Conservation (phyloP, 1,284 basidiomycete species). For the Trichosporon ovoides region DNA sequence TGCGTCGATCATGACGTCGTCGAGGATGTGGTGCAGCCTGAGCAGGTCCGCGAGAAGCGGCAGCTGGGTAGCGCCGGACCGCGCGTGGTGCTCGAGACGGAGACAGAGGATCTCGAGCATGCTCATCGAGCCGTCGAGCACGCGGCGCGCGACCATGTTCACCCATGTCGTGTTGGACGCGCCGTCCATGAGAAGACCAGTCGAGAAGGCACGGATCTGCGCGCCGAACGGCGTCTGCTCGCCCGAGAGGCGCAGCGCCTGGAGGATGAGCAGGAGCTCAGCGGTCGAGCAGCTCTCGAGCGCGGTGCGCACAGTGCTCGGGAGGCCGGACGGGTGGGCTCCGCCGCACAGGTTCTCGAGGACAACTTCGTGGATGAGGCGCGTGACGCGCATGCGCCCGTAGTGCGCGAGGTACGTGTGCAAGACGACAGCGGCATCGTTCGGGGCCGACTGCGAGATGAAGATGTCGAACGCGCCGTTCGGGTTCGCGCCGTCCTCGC, state of each 20-base stretch:
- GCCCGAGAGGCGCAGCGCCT: neutral
- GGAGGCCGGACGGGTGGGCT: slow-evolving; percentile 4
- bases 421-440: slow-evolving; percentile 11
- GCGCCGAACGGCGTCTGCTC: neutral
- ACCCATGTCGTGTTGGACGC: slow-evolving; percentile 6
- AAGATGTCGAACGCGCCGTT: slow-evolving; percentile 8
- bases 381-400: neutral
- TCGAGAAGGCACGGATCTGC: neutral
- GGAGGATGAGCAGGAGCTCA: slow-evolving; percentile 9
- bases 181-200: slow-evolving; percentile 2
- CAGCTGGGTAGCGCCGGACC: slow-evolving; percentile 1
- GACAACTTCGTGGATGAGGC: slow-evolving; percentile 10
- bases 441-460: slow-evolving; percentile 10
- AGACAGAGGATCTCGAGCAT: slow-evolving; percentile 7
- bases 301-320: slow-evolving; percentile 5
- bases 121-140: slow-evolving; percentile 5
- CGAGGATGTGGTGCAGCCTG: slow-evolving; percentile 7
- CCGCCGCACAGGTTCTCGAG: slow-evolving; percentile 6
- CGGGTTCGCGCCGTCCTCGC: neutral
- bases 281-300: slow-evolving; percentile 1
- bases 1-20: slow-evolving; percentile 10
- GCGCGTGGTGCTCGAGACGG: slow-evolving; percentile 7
- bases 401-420: slow-evolving; percentile 15
- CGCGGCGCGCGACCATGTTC: slow-evolving; percentile 7
- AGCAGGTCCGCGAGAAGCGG: slow-evolving; percentile 6